Evolutionary conservation across 1,139 yeast species (phyloP).

Genomic region (Diutina catenulata): DNA sequence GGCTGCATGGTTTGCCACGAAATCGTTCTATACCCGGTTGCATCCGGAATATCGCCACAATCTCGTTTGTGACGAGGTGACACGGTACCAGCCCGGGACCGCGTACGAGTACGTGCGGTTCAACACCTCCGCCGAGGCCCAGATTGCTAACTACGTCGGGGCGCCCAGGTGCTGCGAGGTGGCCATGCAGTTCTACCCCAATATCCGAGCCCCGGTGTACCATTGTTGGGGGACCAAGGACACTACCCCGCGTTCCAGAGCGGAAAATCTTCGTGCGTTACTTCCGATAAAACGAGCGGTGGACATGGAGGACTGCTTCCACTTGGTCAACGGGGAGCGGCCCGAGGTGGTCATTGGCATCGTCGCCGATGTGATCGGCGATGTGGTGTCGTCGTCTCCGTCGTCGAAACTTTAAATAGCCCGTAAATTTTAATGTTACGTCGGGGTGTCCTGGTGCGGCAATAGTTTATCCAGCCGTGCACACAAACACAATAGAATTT

Average conservation of each 20-base stretch:
- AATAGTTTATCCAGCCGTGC: no score
- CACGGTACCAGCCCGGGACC: not conserved
- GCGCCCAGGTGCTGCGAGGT: not conserved
- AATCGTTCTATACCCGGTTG: constrained; percentile 1
- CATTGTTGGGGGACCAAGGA: not conserved
- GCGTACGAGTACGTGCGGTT: not conserved
- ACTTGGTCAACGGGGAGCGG: not conserved
- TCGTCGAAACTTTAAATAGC: no score
- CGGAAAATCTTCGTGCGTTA: not conserved
- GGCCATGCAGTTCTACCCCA: not conserved
- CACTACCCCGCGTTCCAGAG: not conserved
- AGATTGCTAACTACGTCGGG: not conserved
- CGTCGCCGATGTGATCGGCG: no score
- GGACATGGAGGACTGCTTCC: not conserved
- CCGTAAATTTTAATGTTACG: no score
- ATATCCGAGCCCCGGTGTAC: not conserved
- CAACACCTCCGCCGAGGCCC: not conserved
- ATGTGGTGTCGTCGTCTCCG: no score
- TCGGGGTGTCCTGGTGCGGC: no score
- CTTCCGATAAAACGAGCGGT: not conserved
- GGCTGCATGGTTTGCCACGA: not conserved
- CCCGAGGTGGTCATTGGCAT: not conserved
- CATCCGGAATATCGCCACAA: not conserved
- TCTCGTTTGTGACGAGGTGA: not conserved
- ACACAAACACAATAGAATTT: no score